A percentile compares a stretch with the other conserved stretches of the same genome.
Conservation (phyloP, 139 green algal genomes). For the Haematococcus sp. region DNA sequence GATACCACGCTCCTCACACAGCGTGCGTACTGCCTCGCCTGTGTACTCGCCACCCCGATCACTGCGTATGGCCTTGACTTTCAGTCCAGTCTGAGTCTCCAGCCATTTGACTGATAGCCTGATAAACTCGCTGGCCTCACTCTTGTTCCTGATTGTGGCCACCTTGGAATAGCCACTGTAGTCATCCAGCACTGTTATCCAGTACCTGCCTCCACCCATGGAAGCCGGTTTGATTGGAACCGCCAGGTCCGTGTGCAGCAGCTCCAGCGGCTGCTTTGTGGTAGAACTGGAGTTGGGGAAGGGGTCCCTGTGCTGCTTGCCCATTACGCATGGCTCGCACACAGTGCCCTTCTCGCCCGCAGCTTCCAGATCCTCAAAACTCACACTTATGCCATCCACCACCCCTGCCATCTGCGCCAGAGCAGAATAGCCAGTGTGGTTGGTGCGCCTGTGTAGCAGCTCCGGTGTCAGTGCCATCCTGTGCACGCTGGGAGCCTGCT, state of each 20-base stretch:
- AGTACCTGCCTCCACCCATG: not conserved
- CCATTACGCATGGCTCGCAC: not conserved
- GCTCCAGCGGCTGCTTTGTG: not conserved
- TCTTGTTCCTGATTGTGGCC: not conserved
- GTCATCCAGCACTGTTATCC: not conserved
- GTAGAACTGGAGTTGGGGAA: not conserved
- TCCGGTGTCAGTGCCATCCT: not conserved
- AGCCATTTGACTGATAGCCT: not conserved
- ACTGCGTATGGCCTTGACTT: slow-evolving; percentile 9
- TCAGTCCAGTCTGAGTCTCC: not conserved
- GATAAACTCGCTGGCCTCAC: not conserved
- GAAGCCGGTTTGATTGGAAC: not conserved
- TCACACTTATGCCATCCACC: not conserved
- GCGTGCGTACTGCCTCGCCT: not conserved
- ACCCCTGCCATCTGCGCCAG: not conserved
- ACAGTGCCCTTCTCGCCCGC: not conserved
- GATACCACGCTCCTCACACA: slow-evolving; percentile 1
- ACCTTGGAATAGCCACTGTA: not conserved
- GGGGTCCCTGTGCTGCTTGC: not conserved
- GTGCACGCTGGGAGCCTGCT: too few species aligned
- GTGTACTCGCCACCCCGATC: slow-evolving; percentile 22
- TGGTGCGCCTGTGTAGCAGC: not conserved
- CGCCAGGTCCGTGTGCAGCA: slow-evolving; percentile 5
- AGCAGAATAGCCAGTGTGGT: not conserved
- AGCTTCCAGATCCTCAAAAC: too few species aligned